phyloP scores from a whole-genome alignment of 2,329 filamentous ascomycete species.

The Alternaria consortialis region DNA sequence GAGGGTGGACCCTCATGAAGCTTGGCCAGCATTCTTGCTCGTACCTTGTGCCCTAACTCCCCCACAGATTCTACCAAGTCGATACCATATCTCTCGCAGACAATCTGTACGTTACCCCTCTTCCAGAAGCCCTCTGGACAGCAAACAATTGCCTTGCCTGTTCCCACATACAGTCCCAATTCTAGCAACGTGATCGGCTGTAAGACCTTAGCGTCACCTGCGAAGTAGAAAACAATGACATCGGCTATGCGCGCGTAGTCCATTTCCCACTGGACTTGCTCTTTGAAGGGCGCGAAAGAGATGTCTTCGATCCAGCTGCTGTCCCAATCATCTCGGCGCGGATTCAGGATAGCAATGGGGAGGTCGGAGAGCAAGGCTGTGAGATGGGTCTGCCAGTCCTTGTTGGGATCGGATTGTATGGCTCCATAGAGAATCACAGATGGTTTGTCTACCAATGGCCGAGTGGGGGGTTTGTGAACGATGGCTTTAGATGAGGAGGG shows the following conservation, averaged over 20 bases:
- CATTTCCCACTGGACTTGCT: constrained; percentile 70
- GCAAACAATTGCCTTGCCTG: constrained; percentile 61
- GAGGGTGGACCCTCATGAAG: constrained; percentile 1
- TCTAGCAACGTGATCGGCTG: constrained; percentile 69
- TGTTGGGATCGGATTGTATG: constrained; percentile 52
- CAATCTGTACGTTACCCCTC: constrained; percentile 68
- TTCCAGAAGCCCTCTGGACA: constrained; percentile 65
- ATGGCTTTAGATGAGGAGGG: constrained; percentile 17
- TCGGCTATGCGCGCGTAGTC: constrained; percentile 64
- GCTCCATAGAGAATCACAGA: constrained; percentile 68
- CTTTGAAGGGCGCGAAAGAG: constrained; percentile 59
- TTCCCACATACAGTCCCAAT: constrained; percentile 62
- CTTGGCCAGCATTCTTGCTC: constrained; percentile 25
- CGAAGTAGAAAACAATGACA: constrained; percentile 66
- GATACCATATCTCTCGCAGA: constrained; percentile 59
- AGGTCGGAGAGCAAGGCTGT: constrained; percentile 48
- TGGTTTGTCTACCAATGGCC: constrained; percentile 26
- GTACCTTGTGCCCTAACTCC: constrained; percentile 51
- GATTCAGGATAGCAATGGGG: constrained; percentile 66
- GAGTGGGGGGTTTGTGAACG: constrained; percentile 35
- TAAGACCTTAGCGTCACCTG: constrained; percentile 54
- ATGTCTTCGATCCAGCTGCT: constrained; percentile 64
- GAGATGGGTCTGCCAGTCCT: constrained; percentile 63
- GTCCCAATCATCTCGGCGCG: constrained; percentile 67
- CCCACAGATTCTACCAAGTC: constrained; percentile 55